phyloP scores from a whole-genome alignment of 495 filamentous ascomycete genomes.

The Hypomontagnella monticulosa region DNA sequence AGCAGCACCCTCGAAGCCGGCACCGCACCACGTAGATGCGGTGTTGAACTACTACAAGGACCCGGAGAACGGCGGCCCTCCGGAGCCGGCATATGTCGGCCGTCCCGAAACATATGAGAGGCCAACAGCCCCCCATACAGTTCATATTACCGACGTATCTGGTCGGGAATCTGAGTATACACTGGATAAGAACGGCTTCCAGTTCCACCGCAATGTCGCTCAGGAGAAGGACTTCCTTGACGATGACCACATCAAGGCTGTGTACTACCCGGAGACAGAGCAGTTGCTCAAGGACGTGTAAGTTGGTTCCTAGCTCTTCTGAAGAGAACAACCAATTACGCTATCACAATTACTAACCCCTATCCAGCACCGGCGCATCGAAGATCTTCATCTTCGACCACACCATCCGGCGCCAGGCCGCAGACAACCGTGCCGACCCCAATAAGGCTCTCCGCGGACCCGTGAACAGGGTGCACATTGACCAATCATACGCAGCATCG shows the following conservation, averaged over 20 bases:
- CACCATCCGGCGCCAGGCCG: conserved; percentile 69
- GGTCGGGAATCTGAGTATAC: conserved; percentile 52
- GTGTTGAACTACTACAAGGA: conserved; percentile 69
- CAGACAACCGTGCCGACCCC: conserved; percentile 30
- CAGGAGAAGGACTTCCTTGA: conserved; percentile 71
- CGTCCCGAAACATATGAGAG: conserved; percentile 62
- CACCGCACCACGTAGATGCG: conserved; percentile 59
- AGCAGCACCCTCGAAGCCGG: not conserved
- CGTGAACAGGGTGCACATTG: conserved; percentile 74
- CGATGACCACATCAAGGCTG: conserved; percentile 71
- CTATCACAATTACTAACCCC: not conserved
- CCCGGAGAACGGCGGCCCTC: conserved; percentile 65
- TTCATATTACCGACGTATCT: conserved; percentile 54
- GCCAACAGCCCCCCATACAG: conserved; percentile 45
- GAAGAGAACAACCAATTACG: not conserved
- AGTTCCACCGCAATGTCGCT: conserved; percentile 50
- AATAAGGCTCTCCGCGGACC: conserved; percentile 57
- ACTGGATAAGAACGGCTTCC: conserved; percentile 57
- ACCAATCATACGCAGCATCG: conserved; percentile 72
- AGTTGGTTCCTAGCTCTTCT: conserved; percentile 47
- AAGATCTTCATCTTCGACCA: conserved; percentile 80
- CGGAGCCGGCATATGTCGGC: conserved; percentile 58
- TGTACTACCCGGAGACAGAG: conserved; percentile 75
- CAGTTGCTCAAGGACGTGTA: conserved; percentile 70
- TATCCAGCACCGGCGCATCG: conserved; percentile 66